Conservation (phyloP, 352 stramenopile species). For the Globisporangium cylindrosporum region DNA sequence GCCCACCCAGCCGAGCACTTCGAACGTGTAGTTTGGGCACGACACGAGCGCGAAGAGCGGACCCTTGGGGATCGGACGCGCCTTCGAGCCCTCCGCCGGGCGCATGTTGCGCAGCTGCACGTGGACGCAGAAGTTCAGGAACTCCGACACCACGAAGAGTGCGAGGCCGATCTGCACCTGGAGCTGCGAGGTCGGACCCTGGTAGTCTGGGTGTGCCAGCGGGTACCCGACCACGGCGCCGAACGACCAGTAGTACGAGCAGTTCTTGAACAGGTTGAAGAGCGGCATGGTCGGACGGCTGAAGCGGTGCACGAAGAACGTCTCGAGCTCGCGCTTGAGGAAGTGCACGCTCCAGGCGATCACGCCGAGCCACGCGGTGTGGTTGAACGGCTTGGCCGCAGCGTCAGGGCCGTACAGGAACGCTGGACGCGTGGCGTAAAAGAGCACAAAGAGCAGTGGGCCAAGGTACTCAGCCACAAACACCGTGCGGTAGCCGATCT, state of each 20-base stretch:
- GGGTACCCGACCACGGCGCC: conserved; percentile 81
- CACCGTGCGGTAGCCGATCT: conserved; percentile 88
- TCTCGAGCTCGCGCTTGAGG: conserved; percentile 86
- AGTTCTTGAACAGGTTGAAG: conserved; percentile 90
- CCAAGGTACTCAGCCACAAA: conserved; percentile 87
- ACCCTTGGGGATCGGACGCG: conserved; percentile 64
- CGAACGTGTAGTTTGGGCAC: conserved; percentile 91
- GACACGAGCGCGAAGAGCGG: conserved; percentile 82
- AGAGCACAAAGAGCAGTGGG: conserved; percentile 79
- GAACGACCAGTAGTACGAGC: conserved; percentile 87
- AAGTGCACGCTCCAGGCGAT: conserved; percentile 80
- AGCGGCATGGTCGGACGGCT: conserved; percentile 85
- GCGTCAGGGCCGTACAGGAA: conserved; percentile 71
- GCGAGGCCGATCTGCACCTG: conserved; percentile 57
- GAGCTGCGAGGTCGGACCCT: conserved; percentile 38
- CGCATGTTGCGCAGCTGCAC: conserved; percentile 82
- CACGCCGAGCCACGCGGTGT: conserved; percentile 54
- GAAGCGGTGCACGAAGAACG: conserved; percentile 89
- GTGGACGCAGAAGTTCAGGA: conserved; percentile 84
- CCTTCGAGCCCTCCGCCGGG: conserved; percentile 68
- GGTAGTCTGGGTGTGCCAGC: conserved; percentile 75
- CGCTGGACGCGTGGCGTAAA: conserved; percentile 64
- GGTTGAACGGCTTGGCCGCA: conserved; percentile 30
- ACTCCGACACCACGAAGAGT: conserved; percentile 70
- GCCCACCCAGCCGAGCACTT: conserved; percentile 86